Percentiles rank a stretch among this genome's conserved stretches.
These are phyloP conservation scores for Anthoceros angustus DNA, from an alignment of 225 moss, liverwort and hornwort species.

Conservation along the genomic window DNA sequence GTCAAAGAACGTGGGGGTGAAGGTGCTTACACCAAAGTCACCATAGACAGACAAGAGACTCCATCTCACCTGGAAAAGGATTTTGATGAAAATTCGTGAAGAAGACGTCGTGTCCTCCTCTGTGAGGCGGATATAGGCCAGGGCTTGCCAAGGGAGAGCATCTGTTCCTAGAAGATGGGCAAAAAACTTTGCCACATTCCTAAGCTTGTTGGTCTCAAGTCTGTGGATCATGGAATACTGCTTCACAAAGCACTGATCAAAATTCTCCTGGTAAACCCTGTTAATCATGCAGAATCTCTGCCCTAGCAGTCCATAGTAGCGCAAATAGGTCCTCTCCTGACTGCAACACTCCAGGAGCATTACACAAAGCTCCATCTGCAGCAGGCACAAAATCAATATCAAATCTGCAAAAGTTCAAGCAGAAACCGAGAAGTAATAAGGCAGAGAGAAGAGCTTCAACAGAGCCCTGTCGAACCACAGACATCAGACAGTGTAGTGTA, in stretches of 20 bases:
- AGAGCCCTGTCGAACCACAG: not conserved
- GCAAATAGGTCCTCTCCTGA: slow-evolving; percentile 72
- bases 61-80: slow-evolving; percentile 35
- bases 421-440: not conserved
- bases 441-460: not conserved
- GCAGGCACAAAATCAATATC: not conserved
- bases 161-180: slow-evolving; percentile 77
- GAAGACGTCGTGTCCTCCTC: slow-evolving; percentile 90
- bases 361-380: slow-evolving; percentile 77
- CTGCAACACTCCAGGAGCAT: slow-evolving; percentile 91
- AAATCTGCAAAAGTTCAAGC: not conserved
- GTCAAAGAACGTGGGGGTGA: too few species aligned
- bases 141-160: slow-evolving; percentile 77
- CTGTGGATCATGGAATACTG: slow-evolving; percentile 92
- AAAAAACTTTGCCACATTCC: slow-evolving; percentile 85
- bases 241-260: slow-evolving; percentile 70
- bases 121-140: slow-evolving; percentile 70
- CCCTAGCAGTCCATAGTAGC: slow-evolving; percentile 71
- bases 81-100: slow-evolving; percentile 85
- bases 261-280: slow-evolving; percentile 74
- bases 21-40: not conserved
- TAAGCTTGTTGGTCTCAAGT: slow-evolving; percentile 73
- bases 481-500: slow-evolving; percentile 8
- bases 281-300: slow-evolving; percentile 85
- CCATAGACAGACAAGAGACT: not conserved